A percentile compares a stretch with the other conserved stretches of the same genome.
Conservation (phyloP, 768 basidiomycete species). For the Leucocoprinus sp. region DNA sequence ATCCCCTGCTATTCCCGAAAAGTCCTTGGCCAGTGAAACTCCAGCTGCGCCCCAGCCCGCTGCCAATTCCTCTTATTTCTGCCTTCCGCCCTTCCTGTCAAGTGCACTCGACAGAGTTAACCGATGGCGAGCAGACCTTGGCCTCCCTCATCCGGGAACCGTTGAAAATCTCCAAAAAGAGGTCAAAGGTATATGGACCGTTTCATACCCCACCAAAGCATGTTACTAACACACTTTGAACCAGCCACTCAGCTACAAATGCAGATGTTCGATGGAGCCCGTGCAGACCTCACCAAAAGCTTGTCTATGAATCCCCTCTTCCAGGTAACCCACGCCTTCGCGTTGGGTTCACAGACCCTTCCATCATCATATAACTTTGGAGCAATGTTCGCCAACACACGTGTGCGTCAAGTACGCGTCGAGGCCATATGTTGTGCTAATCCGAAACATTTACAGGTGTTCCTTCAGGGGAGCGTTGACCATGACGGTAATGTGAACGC, state of each 20-base stretch:
- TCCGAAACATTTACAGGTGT: slow-evolving; percentile 43
- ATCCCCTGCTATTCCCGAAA: slow-evolving; percentile 34
- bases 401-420: slow-evolving; percentile 35
- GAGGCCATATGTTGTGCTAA: slow-evolving; percentile 14
- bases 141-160: slow-evolving; percentile 85
- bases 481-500: slow-evolving; percentile 87
- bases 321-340: slow-evolving; percentile 96
- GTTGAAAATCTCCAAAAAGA: slow-evolving; percentile 92
- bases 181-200: slow-evolving; percentile 61
- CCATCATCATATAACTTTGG: slow-evolving; percentile 92
- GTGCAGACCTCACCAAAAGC: slow-evolving; percentile 92
- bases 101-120: slow-evolving; percentile 67
- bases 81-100: slow-evolving; percentile 50
- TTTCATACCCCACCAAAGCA: neutral
- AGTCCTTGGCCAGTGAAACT: slow-evolving; percentile 26
- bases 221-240: slow-evolving; percentile 6
- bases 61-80: slow-evolving; percentile 30
- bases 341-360: slow-evolving; percentile 76
- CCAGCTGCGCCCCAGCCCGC: slow-evolving; percentile 28
- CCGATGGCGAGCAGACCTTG: slow-evolving; percentile 74
- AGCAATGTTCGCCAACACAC: slow-evolving; percentile 81
- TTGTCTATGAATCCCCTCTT: slow-evolving; percentile 92
- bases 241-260: slow-evolving; percentile 87
- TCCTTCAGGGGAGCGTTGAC: slow-evolving; percentile 91
- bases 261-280: slow-evolving; percentile 94